Evolutionary conservation across 208 protist genomes (phyloP), one percentile per base, ranked within the genome.

Genomic region (Herpetomonas samuelpessoai): DNA sequence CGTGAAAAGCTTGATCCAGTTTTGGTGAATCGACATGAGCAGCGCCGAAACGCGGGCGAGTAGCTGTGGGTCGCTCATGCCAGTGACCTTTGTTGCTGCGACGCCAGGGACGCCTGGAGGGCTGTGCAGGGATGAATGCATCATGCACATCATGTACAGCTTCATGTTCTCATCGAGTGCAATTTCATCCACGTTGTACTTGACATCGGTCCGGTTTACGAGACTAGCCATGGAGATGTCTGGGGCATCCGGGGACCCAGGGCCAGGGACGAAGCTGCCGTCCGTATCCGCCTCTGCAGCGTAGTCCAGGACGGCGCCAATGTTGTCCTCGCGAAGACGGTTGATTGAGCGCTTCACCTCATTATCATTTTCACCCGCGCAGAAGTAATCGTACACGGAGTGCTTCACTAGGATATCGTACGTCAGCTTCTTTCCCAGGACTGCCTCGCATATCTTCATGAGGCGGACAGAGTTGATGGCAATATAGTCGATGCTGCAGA

Each of bases 231-330:
- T 88, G 38, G 72, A 90, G 24, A 93, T 61, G 51, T 91, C 79
- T 2, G 86, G 86, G 10, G 72, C 75, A 50, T 79, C 68, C 12
- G 67, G 66, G 19, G 25, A 14, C 6, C 85, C 88, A 25, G 88
- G 86, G 29, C 66, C 39, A 0, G 88, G 85, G 3, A 74, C 72
- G 56, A 92, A 91, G 44, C 80, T 76, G 69, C 76, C 79, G 10
- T 79, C 80, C 14, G 81, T 54, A 65, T 97, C 92, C 0, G 85
- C 87, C 79, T 98, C 97, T 16, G 93, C 97, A 2, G 93, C 92
- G 64, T 98, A 98, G 75, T 98, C 97, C 24, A 98, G 81, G 29
- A 98, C 95, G 48, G 90, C 74, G 27, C 91, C 93, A 47, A 98
- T 82, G 49, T 89, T 82, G 27, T 70, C 65, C 18, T 66, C 52